Base-by-base conservation (phyloP, 2,329 filamentous ascomycete species). In the Akanthomyces lecanii region DNA sequence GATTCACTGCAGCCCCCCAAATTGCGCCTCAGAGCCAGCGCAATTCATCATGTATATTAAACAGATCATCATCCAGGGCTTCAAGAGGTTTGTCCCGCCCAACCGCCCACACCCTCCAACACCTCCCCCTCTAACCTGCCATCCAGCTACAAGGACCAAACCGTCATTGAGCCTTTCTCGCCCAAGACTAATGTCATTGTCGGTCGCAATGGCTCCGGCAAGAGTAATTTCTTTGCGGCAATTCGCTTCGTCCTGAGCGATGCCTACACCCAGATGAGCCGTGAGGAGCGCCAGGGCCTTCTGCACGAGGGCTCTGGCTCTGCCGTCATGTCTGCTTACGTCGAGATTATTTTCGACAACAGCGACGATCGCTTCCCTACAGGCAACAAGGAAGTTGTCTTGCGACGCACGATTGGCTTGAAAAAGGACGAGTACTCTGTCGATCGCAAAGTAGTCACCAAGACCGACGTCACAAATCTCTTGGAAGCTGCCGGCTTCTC, bases 41-140 rank as follows among this genome's bases (percentile, higher is more conserved):
- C 70, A 71, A 69, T 69, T 72, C 76, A 82, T 71, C 74, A 97
- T 97, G 93, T 95, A 96, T 82, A 97, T 99, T 85, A 99, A 99
- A 78, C 95, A 99, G 81, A 97, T 98, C 77, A 98, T 97, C 77
- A 98, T 99, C 75, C 95, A 99, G 78, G 95, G 95, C 87, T 99
- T 99, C 81, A 99, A 99, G 81, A 97, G 92, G 92, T 96, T 77
- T 69, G 78, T 73, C 63, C 59, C 50, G 53, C 56, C 45, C 55
- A 42, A 30, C 53, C n/a, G 40, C 25, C 59, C 58, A 14, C 33
- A 4, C 14, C 30, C 28, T 56, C 45, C n/a, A 44, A 54, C 28
- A 11, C 48, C 63, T 30, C 65, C 67, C 65, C 70, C 64, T 65
- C 65, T 69, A 62, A 73, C 64, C 36, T 45, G 53, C 25, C 51